phyloP scores from a whole-genome alignment of 371 early-diverging fungal species.

The Mucor sp. region DNA sequence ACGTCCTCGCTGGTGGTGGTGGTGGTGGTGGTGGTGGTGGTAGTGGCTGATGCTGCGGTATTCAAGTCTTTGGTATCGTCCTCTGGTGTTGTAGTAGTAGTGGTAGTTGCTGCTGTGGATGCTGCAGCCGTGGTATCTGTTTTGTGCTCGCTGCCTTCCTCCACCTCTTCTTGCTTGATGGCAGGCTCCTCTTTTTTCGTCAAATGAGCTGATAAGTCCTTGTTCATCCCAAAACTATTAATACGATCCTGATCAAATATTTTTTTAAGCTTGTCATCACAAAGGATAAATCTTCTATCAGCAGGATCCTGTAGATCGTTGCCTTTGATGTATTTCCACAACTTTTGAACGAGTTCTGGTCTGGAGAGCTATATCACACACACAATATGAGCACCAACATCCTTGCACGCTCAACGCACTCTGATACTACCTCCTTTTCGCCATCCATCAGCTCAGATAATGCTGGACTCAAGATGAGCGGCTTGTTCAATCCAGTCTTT shows the following conservation, averaged over 20 bases:
- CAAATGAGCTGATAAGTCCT: slow-evolving; percentile 55
- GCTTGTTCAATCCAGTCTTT: slow-evolving; percentile 55
- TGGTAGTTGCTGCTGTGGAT: not conserved
- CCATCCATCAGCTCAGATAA: slow-evolving; percentile 53
- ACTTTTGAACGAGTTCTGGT: slow-evolving; percentile 56
- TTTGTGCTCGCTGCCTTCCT: not conserved
- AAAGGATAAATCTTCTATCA: slow-evolving; percentile 56
- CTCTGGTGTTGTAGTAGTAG: not conserved
- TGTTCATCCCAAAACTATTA: slow-evolving; percentile 62
- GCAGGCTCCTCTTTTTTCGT: slow-evolving; percentile 39
- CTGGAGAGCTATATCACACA: slow-evolving; percentile 44
- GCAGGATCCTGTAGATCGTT: slow-evolving; percentile 62
- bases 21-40: not conserved
- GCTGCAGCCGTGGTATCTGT: not conserved
- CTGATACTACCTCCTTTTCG: slow-evolving; percentile 40
- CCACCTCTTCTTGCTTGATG: not conserved
- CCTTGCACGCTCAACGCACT: no score
- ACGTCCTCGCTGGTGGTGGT: not conserved
- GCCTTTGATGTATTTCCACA: slow-evolving; percentile 64
- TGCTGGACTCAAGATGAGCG: slow-evolving; percentile 49
- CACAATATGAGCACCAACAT: no score
- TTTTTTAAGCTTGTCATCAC: slow-evolving; percentile 54
- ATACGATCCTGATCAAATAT: slow-evolving; percentile 56
- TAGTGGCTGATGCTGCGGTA: not conserved
- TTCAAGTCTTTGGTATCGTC: not conserved